Evolutionary conservation across 169 alveolate genomes (phyloP).

Genomic region (Ichthyophthirius multifiliis): DNA sequence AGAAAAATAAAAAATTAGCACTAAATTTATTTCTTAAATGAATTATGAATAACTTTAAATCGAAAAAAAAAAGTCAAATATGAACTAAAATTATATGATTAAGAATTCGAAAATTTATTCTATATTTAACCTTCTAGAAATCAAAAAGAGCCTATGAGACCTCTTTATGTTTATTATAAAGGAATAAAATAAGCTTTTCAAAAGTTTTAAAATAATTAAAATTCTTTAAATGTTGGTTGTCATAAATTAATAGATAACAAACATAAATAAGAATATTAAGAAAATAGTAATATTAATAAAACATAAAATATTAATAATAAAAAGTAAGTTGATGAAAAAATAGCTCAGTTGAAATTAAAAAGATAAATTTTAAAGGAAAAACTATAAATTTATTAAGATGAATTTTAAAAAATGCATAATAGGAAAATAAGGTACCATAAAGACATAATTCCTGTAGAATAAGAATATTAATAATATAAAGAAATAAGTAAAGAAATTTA

Average conservation of each 20-base stretch:
- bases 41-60: constrained; percentile 49
- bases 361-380: constrained; percentile 75
- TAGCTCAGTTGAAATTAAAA: constrained; percentile 62
- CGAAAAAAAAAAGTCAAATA: constrained; percentile 77
- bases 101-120: constrained; percentile 61
- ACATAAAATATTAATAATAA: not conserved
- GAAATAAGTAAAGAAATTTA: constrained; percentile 79
- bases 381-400: constrained; percentile 84
- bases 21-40: constrained; percentile 47
- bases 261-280: not conserved
- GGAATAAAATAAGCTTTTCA: constrained; percentile 59
- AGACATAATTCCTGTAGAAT: constrained; percentile 90
- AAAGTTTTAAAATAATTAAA: constrained; percentile 27
- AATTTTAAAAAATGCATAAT: constrained; percentile 81
- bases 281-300: not conserved
- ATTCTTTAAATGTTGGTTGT: not conserved
- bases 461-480: constrained; percentile 86
- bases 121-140: constrained; percentile 67
- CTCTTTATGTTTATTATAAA: constrained; percentile 83
- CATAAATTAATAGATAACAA: not conserved
- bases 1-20: constrained; percentile 45
- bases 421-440: constrained; percentile 88
- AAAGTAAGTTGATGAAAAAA: constrained; percentile 53
- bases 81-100: constrained; percentile 84
- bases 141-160: constrained; percentile 91